These are phyloP conservation scores for Sporodiniella umbellata DNA, from an alignment of 371 early-diverging fungal species.

Conservation along the genomic window DNA sequence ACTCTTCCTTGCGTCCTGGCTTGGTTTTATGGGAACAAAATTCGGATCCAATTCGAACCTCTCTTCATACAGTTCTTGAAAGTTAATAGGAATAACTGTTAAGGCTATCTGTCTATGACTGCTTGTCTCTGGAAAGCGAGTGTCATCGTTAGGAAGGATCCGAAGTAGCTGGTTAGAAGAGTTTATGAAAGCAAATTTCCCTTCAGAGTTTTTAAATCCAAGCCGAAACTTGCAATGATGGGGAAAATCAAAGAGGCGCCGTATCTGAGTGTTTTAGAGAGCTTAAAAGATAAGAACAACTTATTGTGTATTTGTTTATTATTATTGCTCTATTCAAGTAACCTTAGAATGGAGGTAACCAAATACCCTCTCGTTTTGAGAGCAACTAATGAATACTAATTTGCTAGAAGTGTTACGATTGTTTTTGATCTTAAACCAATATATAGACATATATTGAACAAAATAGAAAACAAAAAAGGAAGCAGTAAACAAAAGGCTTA, in stretches of 20 bases:
- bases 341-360: not conserved
- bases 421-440: constrained; percentile 6
- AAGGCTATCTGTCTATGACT: no score
- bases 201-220: not conserved
- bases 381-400: not conserved
- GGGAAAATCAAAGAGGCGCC: not conserved
- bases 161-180: not conserved
- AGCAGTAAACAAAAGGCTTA: constrained; percentile 2
- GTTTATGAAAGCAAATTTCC: not conserved
- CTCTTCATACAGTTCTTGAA: no score
- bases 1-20: no score
- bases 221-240: not conserved
- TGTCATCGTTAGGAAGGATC: not conserved
- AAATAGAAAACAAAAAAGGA: not conserved
- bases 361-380: not conserved
- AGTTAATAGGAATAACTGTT: no score
- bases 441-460: not conserved
- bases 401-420: not conserved
- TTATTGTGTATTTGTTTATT: no score
- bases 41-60: no score
- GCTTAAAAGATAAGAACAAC: no score
- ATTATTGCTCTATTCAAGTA: no score
- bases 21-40: no score
- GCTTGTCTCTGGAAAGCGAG: no score
- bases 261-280: no score